These are phyloP conservation scores for Tanacetum coccineum DNA, from an alignment of 129 eudicot species.

Conservation along the genomic window DNA sequence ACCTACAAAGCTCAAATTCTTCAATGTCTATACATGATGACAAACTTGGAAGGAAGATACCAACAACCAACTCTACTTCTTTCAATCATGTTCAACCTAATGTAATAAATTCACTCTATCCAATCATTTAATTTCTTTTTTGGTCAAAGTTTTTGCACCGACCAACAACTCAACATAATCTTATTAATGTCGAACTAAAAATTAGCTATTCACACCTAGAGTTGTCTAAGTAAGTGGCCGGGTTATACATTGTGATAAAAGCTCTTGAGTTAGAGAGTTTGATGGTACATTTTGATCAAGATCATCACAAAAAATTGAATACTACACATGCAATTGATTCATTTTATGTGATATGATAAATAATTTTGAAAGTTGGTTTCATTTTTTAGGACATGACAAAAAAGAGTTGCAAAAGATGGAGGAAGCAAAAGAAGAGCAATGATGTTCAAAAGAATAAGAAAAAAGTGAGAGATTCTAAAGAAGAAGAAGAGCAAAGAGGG, in stretches of 20 bases:
- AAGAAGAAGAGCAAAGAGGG: conserved; percentile 41
- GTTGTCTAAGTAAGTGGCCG: background rate
- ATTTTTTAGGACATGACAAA: conserved; percentile 8
- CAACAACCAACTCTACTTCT: conserved; percentile 24
- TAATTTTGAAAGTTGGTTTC: background rate
- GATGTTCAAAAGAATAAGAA: conserved; percentile 20
- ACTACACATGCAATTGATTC: background rate
- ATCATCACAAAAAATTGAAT: background rate
- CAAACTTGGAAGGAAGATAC: conserved; percentile 11
- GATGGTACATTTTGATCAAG: no score
- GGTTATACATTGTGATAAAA: background rate
- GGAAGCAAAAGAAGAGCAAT: conserved; percentile 37
- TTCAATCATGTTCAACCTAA: conserved; percentile 30
- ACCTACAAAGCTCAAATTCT: conserved; percentile 24
- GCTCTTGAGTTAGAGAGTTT: background rate
- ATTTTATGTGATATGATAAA: background rate
- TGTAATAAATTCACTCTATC: conserved; percentile 21
- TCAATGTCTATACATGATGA: conserved; percentile 27
- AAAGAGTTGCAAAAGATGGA: conserved; percentile 23
- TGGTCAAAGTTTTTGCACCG: background rate
- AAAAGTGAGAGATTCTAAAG: conserved; percentile 19
- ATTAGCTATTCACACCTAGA: background rate
- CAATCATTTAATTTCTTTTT: background rate
- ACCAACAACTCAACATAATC: no score
- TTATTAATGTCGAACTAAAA: no score